These are phyloP conservation scores for Metschnikowia arizonensis DNA, from an alignment of 805 yeast genomes.

Conservation along the genomic window DNA sequence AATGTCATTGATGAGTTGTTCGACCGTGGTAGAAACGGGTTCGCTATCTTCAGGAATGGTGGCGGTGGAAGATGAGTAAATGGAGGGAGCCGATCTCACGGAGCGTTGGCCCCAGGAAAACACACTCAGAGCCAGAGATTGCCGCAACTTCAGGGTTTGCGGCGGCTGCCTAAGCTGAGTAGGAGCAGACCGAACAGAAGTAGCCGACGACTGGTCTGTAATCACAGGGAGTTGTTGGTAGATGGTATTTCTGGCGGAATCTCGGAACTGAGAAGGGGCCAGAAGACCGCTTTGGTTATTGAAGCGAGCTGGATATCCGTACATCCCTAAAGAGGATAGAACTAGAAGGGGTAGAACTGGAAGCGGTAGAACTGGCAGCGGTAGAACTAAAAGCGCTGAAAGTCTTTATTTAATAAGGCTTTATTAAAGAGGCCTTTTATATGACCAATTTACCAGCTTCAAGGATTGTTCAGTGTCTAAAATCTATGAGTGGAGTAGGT, in stretches of 20 bases:
- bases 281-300: constrained; percentile 14
- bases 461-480: too few species aligned
- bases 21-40: constrained; percentile 40
- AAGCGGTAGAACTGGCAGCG: too few species aligned
- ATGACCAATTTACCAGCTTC: too few species aligned
- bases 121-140: constrained; percentile 36
- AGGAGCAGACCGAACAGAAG: constrained; percentile 41
- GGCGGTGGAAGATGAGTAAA: constrained; percentile 39
- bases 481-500: background rate
- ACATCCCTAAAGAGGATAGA: too few species aligned
- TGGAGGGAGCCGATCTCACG: constrained; percentile 41
- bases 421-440: too few species aligned
- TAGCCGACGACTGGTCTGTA: constrained; percentile 23
- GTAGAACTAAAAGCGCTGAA: too few species aligned
- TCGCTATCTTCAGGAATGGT: constrained; percentile 45
- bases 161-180: constrained; percentile 23
- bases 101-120: constrained; percentile 36
- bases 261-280: constrained; percentile 40
- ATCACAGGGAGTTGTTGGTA: constrained; percentile 36
- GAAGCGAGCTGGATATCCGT: constrained; percentile 17
- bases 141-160: constrained; percentile 24
- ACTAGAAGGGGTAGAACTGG: too few species aligned
- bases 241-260: constrained; percentile 41
- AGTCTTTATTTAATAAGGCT: too few species aligned
- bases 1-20: constrained; percentile 41